Evolutionary conservation across 768 basidiomycete species (phyloP).

Genomic region (Agaricus sinodeliciosus): DNA sequence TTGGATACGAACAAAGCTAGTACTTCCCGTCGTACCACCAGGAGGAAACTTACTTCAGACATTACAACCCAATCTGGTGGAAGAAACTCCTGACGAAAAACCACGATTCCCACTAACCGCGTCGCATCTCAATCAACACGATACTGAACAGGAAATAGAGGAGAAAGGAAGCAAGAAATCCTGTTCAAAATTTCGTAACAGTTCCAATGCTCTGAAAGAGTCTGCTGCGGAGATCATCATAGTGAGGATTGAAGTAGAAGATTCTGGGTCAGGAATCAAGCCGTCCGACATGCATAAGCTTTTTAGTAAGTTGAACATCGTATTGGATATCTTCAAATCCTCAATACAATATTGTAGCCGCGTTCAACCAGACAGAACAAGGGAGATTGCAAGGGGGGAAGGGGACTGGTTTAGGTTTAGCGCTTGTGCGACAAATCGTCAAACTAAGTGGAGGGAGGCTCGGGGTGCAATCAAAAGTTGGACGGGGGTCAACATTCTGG

Average conservation of each 20-base stretch:
- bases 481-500: slow-evolving; percentile 84
- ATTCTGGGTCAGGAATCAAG: slow-evolving; percentile 57
- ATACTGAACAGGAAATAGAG: slow-evolving; percentile 10
- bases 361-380: slow-evolving; percentile 75
- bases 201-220: not conserved
- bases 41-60: slow-evolving; percentile 15
- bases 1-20: slow-evolving; percentile 57
- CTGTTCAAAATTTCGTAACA: slow-evolving; percentile 1
- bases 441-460: slow-evolving; percentile 68
- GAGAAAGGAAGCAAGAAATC: slow-evolving; percentile 21
- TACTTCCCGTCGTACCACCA: slow-evolving; percentile 26
- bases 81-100: slow-evolving; percentile 1
- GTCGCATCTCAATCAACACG: slow-evolving; percentile 7
- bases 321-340: not conserved
- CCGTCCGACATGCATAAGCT: slow-evolving; percentile 61
- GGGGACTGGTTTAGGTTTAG: slow-evolving; percentile 69
- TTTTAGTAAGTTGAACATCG: slow-evolving; percentile 45
- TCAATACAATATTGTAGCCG: slow-evolving; percentile 31
- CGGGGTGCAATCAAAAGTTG: slow-evolving; percentile 57
- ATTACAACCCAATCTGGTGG: not conserved
- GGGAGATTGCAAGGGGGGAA: slow-evolving; percentile 68
- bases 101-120: slow-evolving; percentile 2
- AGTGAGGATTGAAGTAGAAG: slow-evolving; percentile 79
- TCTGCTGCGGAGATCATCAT: slow-evolving; percentile 51
- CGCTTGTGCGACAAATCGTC: slow-evolving; percentile 74